Conservation (phyloP, 306 rosid genomes). For the Biancaea sappan region DNA sequence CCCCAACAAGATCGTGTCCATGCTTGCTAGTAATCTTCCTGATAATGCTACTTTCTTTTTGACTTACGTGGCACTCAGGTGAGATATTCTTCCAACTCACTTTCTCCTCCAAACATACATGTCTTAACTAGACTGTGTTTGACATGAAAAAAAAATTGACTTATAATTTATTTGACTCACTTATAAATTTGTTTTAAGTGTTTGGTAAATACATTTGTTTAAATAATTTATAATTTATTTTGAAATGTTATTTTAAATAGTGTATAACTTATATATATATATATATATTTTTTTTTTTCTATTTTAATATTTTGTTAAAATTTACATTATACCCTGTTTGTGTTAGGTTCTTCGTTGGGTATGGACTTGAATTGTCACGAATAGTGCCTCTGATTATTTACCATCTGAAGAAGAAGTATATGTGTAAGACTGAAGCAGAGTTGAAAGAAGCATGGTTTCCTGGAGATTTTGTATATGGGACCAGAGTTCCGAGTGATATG, state of each 20-base stretch:
- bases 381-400: conserved; percentile 80
- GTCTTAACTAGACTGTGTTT: too few relatives aligned
- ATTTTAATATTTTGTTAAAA: background rate
- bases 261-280: too few relatives aligned
- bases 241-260: too few relatives aligned
- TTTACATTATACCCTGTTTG: background rate
- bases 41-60: conserved; percentile 82
- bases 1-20: conserved; percentile 32
- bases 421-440: conserved; percentile 88
- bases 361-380: conserved; percentile 91
- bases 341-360: conserved; percentile 86
- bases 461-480: conserved; percentile 81
- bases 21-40: conserved; percentile 74
- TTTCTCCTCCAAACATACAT: too few relatives aligned
- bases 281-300: too few relatives aligned
- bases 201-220: too few relatives aligned
- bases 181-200: too few relatives aligned
- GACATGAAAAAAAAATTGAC: too few relatives aligned
- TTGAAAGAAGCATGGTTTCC: conserved; percentile 87
- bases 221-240: too few relatives aligned
- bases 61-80: conserved; percentile 90
- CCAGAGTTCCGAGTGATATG: conserved; percentile 86
- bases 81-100: conserved; percentile 49
- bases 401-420: conserved; percentile 84
- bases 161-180: too few relatives aligned